These are phyloP conservation scores for Liquidambar formosana DNA, from an alignment of 164 flowering plant genomes.

Conservation along the genomic window DNA sequence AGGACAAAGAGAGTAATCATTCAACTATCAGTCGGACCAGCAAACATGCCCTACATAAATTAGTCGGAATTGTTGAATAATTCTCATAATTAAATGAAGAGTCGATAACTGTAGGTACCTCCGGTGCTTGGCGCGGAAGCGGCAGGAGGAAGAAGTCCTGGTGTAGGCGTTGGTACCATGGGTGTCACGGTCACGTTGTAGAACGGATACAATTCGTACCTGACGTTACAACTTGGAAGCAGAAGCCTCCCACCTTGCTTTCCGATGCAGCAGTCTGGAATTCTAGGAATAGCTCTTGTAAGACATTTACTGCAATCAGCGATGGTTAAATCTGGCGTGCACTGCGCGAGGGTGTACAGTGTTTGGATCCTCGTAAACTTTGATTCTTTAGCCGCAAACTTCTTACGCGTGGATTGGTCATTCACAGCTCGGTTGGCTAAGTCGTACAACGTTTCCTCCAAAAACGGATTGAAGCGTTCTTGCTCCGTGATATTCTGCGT, in stretches of 20 bases:
- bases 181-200: slow-evolving; percentile 22
- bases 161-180: background rate
- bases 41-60: no score
- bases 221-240: slow-evolving; percentile 22
- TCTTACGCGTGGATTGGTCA: background rate
- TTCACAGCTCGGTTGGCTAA: no score
- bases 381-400: slow-evolving; percentile 2
- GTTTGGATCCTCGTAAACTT: background rate
- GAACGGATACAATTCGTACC: no score
- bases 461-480: background rate
- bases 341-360: slow-evolving; percentile 29
- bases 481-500: background rate
- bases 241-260: slow-evolving; percentile 21
- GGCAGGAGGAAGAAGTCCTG: slow-evolving; percentile 1
- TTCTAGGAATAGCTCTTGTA: background rate
- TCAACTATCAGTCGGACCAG: no score
- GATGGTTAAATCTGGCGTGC: slow-evolving; percentile 29
- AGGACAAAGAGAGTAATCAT: no score
- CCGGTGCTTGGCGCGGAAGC: background rate
- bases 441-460: background rate
- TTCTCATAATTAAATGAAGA: no score
- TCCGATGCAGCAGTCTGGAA: slow-evolving; percentile 5
- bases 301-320: slow-evolving; percentile 28
- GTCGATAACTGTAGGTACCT: no score
- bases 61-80: no score